Conservation (phyloP, 1,284 basidiomycete genomes). For the Kalmanozyma brasiliensis region DNA sequence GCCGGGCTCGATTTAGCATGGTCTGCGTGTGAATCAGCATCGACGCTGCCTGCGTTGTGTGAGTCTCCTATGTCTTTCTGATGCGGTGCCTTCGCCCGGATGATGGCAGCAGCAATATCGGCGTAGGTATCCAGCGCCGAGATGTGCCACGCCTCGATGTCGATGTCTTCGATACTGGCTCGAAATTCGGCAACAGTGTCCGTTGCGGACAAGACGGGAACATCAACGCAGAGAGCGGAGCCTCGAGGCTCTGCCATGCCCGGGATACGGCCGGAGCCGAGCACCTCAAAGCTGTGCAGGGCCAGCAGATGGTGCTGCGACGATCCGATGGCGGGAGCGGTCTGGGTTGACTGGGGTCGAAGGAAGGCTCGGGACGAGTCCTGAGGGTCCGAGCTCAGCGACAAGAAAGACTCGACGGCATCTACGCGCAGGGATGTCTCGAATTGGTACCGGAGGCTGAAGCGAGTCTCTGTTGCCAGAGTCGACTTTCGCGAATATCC, state of each 20-base stretch:
- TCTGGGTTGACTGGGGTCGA: constrained; percentile 1
- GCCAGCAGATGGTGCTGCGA: constrained; percentile 52
- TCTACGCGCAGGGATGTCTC: constrained; percentile 40
- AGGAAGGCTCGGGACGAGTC: constrained; percentile 11
- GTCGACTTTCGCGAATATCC: constrained; percentile 38
- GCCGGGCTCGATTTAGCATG: background rate
- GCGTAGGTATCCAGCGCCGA: constrained; percentile 40
- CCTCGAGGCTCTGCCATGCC: constrained; percentile 31
- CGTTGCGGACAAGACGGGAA: constrained; percentile 20
- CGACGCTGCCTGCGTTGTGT: background rate
- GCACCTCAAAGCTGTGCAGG: constrained; percentile 47
- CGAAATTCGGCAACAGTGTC: constrained; percentile 43
- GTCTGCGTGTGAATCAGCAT: background rate
- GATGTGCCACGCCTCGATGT: constrained; percentile 58
- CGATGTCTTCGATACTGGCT: constrained; percentile 52
- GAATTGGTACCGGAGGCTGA: constrained; percentile 48
- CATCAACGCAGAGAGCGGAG: constrained; percentile 16
- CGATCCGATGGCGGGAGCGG: constrained; percentile 14
- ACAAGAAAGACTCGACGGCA: constrained; percentile 49
- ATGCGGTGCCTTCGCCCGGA: constrained; percentile 5
- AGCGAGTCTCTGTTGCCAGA: constrained; percentile 38
- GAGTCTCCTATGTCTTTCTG: no score
- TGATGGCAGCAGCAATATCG: constrained; percentile 19
- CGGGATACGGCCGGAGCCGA: constrained; percentile 30
- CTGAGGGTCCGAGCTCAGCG: constrained; percentile 14